Conservation (phyloP, 2,329 filamentous ascomycete genomes). For the Rhynchosporium secalis region DNA sequence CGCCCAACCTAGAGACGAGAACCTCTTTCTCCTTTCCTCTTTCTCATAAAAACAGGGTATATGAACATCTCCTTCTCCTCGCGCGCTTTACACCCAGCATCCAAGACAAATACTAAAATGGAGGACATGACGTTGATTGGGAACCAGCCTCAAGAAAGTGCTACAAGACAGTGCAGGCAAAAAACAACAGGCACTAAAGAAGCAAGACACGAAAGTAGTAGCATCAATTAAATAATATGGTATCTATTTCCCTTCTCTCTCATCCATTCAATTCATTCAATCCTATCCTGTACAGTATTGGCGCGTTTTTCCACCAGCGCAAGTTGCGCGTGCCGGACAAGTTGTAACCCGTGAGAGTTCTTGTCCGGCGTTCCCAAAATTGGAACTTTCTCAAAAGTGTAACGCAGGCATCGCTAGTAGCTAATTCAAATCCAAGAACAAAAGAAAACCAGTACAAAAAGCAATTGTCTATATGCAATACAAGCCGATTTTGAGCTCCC, state of each 20-base stretch:
- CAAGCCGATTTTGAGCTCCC: slow-evolving; percentile 13
- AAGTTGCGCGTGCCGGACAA: slow-evolving; percentile 2
- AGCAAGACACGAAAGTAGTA: slow-evolving; percentile 15
- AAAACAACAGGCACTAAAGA: slow-evolving; percentile 7
- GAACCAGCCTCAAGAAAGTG: slow-evolving; percentile 22
- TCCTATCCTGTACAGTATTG: slow-evolving; percentile 30
- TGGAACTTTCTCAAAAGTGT: slow-evolving; percentile 18
- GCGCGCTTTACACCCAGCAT: slow-evolving; percentile 7
- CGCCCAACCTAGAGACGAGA: slow-evolving; percentile 5
- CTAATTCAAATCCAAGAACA: slow-evolving; percentile 5
- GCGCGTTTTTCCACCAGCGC: neutral
- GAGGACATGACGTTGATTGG: slow-evolving; percentile 17
- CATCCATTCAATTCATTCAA: neutral
- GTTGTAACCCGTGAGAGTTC: slow-evolving; percentile 25
- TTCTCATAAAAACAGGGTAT: slow-evolving; percentile 26
- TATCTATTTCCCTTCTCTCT: neutral
- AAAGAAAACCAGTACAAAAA: slow-evolving; percentile 10
- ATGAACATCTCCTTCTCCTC: slow-evolving; percentile 15
- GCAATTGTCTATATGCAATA: slow-evolving; percentile 32
- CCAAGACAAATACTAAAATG: neutral
- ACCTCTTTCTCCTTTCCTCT: slow-evolving; percentile 6
- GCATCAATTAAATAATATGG: slow-evolving; percentile 8
- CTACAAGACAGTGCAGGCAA: neutral
- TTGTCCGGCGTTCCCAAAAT: slow-evolving; percentile 18
- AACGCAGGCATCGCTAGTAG: slow-evolving; percentile 9